A percentile compares a stretch with the other conserved stretches of the same genome.
These are phyloP conservation scores for Brassica carinata DNA, from an alignment of 345 rosid species.

Conservation along the genomic window DNA sequence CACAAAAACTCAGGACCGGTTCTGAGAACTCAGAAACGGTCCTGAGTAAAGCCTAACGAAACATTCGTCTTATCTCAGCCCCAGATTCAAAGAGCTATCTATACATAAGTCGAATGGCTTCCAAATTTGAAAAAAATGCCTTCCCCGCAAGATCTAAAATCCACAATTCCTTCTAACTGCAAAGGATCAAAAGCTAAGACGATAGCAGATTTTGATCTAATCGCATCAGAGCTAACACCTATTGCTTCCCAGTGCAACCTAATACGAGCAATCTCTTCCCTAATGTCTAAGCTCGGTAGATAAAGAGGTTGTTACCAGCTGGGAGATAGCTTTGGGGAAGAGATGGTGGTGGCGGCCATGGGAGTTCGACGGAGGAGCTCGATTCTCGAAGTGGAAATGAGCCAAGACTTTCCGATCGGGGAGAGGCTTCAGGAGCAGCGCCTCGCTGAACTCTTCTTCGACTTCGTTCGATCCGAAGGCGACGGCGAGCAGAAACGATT, in stretches of 20 bases:
- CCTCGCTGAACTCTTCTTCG: conserved; percentile 79
- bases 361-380: conserved; percentile 61
- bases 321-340: conserved; percentile 95
- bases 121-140: no score
- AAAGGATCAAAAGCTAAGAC: not conserved
- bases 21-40: no score
- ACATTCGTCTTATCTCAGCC: no score
- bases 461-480: conserved; percentile 47
- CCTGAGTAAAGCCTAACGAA: no score
- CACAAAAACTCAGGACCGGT: not conserved
- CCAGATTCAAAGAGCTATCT: no score
- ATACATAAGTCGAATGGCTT: no score
- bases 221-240: not conserved
- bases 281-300: not conserved
- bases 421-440: conserved; percentile 72
- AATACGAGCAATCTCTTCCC: not conserved
- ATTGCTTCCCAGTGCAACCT: conserved; percentile 10
- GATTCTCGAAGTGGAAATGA: conserved; percentile 77
- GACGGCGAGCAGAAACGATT: conserved; percentile 24
- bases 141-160: no score
- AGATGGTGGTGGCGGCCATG: conserved; percentile 91
- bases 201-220: conserved; percentile 5
- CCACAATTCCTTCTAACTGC: not conserved
- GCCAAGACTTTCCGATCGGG: conserved; percentile 85
- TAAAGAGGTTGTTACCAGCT: conserved; percentile 56